Evolutionary conservation across 2,329 filamentous ascomycete genomes (phyloP), one percentile per base, ranked within the genome.

Genomic region (Claviceps quebecensis): DNA sequence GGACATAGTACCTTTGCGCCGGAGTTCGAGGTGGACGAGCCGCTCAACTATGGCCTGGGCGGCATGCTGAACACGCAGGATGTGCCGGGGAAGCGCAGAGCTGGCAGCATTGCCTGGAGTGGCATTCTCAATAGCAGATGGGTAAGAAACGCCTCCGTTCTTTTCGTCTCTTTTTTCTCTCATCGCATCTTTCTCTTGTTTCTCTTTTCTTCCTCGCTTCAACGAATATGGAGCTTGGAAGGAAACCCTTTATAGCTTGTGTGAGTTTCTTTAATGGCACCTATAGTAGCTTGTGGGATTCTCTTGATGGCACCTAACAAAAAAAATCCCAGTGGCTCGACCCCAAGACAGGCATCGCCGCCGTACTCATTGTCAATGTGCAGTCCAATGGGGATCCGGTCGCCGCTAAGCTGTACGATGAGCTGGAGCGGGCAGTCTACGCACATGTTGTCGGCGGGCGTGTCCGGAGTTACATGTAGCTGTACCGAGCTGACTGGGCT

Each of bases 61-160:
- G 72, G 70, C 4, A 56, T 69, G 29, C 56, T 73, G 45, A 71
- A 69, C 49, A 51, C 67, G 54, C 61, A 63, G 26, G 66, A 72
- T 50, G 59, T 67, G 7, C 62, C 65, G 0, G 67, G 66, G 0
- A 70, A 69, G 62, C 61, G 71, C 39, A 63, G 58, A 46, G 67
- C 64, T 55, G 70, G 70, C 0, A 72, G 69, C 37, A 53, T 74
- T 51, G 69, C 65, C 59, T 74, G 71, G 71, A 61, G 60, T n/a
- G 72, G 72, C 37, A 64, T 68, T 53, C 59, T 58, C 22, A 72
- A 72, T 52, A 61, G 65, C 17, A 65, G 65, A 51, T 74, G 71
- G 71, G 68, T 69, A 55, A 62, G 67, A 63, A 14, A 14, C 11
- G 29, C 29, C 29, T 4, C 1, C 9, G 1, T 34, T 11, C 4